Conservation (phyloP, 2,329 filamentous ascomycete species). For the Beauveria brongniartii region DNA sequence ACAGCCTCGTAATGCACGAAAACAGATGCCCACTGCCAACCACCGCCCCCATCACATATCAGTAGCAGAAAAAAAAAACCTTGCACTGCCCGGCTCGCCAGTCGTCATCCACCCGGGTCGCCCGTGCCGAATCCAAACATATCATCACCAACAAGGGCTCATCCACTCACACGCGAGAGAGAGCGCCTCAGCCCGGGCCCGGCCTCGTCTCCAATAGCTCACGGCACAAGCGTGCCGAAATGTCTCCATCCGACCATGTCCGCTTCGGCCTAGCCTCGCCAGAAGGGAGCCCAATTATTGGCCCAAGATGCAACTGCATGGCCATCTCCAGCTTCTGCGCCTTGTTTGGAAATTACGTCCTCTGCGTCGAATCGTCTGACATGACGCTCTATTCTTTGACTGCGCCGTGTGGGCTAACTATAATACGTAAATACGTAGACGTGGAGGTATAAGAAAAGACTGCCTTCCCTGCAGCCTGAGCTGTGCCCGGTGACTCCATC, state of each 20-base stretch:
- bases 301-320: neutral
- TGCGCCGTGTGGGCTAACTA: too few species aligned
- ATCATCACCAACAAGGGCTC: neutral
- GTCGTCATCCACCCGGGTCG: neutral
- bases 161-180: slow-evolving; percentile 1
- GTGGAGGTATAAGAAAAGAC: neutral
- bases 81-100: neutral
- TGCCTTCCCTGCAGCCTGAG: neutral
- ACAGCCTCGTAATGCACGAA: too few species aligned
- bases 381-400: too few species aligned
- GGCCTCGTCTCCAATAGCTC: neutral
- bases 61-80: neutral
- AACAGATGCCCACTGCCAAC: neutral
- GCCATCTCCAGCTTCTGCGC: neutral
- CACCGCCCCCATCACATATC: neutral
- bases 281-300: neutral
- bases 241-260: slow-evolving; percentile 4
- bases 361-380: neutral
- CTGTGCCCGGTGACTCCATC: neutral
- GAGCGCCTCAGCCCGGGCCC: neutral
- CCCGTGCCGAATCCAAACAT: neutral
- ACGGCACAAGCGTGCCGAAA: slow-evolving; percentile 10
- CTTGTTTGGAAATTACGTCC: neutral
- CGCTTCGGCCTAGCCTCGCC: neutral
- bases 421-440: neutral